Percentiles rank a stretch among this genome's conserved stretches.
Evolutionary conservation across 768 basidiomycete species (phyloP).

Genomic region (Leccinum pellstonianum): DNA sequence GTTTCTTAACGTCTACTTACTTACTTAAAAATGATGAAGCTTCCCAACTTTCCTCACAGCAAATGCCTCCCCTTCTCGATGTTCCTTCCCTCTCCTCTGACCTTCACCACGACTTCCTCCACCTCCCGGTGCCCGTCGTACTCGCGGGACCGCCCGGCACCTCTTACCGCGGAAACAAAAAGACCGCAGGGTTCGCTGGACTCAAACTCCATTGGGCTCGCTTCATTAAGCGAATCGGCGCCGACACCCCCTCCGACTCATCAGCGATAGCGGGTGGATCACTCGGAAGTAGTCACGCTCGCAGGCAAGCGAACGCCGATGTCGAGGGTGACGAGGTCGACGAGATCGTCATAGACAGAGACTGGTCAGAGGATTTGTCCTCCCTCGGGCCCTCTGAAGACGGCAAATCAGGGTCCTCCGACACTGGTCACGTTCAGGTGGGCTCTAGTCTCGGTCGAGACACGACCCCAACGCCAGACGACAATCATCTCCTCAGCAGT

Average conservation of each 20-base stretch:
- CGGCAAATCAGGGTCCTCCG: constrained; percentile 50
- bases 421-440: constrained; percentile 34
- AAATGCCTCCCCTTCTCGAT: background rate
- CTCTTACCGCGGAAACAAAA: constrained; percentile 32
- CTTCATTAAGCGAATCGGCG: constrained; percentile 54
- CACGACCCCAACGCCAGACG: constrained; percentile 35
- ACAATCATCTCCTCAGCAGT: constrained; percentile 33
- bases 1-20: background rate
- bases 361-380: constrained; percentile 60
- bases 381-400: constrained; percentile 52
- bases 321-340: constrained; percentile 48
- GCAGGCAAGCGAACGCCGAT: constrained; percentile 32
- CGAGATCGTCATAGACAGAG: constrained; percentile 73
- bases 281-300: constrained; percentile 38
- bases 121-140: constrained; percentile 45
- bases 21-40: background rate
- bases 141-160: constrained; percentile 29
- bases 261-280: constrained; percentile 51
- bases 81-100: background rate
- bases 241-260: constrained; percentile 56
- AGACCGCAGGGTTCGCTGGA: constrained; percentile 39
- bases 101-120: constrained; percentile 14
- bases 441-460: constrained; percentile 39
- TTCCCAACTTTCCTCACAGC: background rate
- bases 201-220: constrained; percentile 47